phyloP scores from a whole-genome alignment of 257 asterid species.

The Solanum corneliomulleri region DNA sequence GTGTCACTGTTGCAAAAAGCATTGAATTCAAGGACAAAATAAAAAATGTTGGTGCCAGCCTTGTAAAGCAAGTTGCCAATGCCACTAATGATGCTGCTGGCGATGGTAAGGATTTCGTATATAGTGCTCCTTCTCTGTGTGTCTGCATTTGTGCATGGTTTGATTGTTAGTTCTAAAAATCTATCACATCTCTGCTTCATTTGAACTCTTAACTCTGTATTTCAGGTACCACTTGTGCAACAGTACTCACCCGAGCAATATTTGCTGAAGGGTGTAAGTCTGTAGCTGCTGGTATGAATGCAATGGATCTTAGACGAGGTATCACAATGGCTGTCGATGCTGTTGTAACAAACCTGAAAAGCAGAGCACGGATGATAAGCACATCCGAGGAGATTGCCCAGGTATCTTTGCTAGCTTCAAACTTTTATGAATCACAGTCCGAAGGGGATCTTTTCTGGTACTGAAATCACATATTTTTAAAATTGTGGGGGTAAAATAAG shows the following conservation, averaged over 20 bases:
- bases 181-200: neutral
- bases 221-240: constrained; percentile 55
- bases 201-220: neutral
- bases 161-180: neutral
- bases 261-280: constrained; percentile 54
- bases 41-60: constrained; percentile 49
- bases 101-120: constrained; percentile 22
- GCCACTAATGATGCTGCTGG: constrained; percentile 59
- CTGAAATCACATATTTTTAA: neutral
- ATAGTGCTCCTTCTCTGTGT: neutral
- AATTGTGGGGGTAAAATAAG: neutral
- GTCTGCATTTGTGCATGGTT: neutral
- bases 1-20: constrained; percentile 44
- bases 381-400: constrained; percentile 53
- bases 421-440: neutral
- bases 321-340: constrained; percentile 50
- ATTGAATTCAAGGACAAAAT: constrained; percentile 40
- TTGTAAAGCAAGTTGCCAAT: constrained; percentile 46
- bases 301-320: constrained; percentile 61
- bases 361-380: constrained; percentile 48
- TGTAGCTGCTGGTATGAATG: constrained; percentile 62
- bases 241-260: constrained; percentile 41
- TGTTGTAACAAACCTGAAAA: constrained; percentile 35
- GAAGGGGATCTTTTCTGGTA: neutral
- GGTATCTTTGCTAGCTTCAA: constrained; percentile 11